Evolutionary conservation across 441 rosid genomes (phyloP).

Genomic region (Adansonia gregorii): DNA sequence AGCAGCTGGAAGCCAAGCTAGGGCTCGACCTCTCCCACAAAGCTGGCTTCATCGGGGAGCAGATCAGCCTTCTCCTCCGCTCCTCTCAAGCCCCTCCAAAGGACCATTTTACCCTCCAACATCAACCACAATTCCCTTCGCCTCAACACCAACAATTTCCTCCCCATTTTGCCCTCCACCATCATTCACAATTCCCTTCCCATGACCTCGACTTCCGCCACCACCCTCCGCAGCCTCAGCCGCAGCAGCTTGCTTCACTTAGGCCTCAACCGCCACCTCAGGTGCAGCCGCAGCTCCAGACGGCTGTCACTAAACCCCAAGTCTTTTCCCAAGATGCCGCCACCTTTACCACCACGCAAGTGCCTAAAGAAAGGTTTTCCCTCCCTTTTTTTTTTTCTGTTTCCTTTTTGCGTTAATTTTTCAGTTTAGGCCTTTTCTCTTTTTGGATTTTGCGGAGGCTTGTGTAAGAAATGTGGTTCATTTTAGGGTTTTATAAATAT

Average conservation of each 20-base stretch:
- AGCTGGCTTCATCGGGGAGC: constrained; percentile 60
- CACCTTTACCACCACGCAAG: constrained; percentile 33
- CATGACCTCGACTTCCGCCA: constrained; percentile 71
- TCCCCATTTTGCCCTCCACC: constrained; percentile 55
- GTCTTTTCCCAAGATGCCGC: constrained; percentile 42
- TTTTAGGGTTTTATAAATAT: constrained; percentile 29
- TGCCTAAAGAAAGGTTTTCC: constrained; percentile 64
- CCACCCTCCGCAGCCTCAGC: constrained; percentile 37
- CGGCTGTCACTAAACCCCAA: constrained; percentile 28
- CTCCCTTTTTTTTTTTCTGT: neutral
- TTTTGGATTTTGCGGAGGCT: neutral
- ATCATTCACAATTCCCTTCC: constrained; percentile 39
- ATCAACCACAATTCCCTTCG: constrained; percentile 43
- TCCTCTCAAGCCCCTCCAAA: constrained; percentile 37
- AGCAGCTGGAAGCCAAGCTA: constrained; percentile 62
- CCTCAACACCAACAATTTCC: constrained; percentile 47
- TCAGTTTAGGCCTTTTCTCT: neutral
- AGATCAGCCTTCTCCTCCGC: constrained; percentile 52
- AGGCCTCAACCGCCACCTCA: constrained; percentile 52
- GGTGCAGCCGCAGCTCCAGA: constrained; percentile 27
- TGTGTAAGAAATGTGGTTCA: constrained; percentile 3
- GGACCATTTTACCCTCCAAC: constrained; percentile 72
- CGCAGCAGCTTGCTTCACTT: constrained; percentile 27
- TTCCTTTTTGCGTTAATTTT: neutral
- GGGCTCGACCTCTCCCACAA: constrained; percentile 65